Conservation (phyloP, 306 rosid genomes). For the Fragaria nilgerrensis region DNA sequence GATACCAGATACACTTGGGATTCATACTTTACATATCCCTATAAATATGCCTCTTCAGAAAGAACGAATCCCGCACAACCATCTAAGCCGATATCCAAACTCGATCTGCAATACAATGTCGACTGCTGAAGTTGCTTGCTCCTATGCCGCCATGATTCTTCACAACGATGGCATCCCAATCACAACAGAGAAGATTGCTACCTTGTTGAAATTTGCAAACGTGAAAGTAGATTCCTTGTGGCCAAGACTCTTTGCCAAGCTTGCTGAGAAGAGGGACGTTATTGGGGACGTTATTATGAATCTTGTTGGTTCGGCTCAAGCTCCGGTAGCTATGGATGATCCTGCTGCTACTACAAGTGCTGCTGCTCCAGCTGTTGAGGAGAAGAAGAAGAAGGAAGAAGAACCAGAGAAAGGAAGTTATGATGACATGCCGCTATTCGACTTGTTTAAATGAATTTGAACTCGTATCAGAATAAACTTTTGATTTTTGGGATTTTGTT, state of each 20-base stretch:
- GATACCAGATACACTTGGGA: background rate
- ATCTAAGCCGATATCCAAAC: background rate
- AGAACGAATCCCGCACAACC: background rate
- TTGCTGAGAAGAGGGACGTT: conserved; percentile 47
- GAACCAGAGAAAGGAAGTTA: conserved; percentile 61
- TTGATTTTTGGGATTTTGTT: background rate
- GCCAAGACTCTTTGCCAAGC: conserved; percentile 65
- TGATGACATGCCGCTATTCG: conserved; percentile 48
- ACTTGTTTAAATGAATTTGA: conserved; percentile 33
- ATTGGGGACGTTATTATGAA: conserved; percentile 53
- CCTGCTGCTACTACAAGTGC: conserved; percentile 27
- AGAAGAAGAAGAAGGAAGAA: conserved; percentile 42
- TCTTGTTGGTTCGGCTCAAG: conserved; percentile 44
- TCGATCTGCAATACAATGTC: conserved; percentile 17
- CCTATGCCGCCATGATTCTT: conserved; percentile 55
- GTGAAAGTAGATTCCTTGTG: conserved; percentile 60
- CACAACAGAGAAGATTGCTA: conserved; percentile 64
- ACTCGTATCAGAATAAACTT: background rate
- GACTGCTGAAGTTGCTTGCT: conserved; percentile 48
- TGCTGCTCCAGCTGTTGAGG: conserved; percentile 35
- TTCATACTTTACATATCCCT: background rate
- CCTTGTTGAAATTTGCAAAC: conserved; percentile 54
- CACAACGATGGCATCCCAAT: conserved; percentile 62
- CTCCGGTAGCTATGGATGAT: conserved; percentile 38
- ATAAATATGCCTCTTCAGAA: background rate